Conservation (phyloP, 495 filamentous ascomycete species). For the Tuber calosporum region DNA sequence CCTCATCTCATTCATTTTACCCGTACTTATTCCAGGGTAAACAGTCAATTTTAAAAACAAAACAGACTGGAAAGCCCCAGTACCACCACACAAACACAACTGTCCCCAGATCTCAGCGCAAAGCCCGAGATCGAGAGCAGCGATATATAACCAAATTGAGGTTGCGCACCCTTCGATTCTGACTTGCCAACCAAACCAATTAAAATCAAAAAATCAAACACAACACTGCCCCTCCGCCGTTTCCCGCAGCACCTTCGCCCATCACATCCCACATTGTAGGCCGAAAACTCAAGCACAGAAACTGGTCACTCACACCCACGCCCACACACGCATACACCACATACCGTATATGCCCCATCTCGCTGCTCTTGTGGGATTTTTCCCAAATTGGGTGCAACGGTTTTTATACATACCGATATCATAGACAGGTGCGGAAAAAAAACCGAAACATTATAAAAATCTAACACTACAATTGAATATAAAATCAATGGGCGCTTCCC, state of each 20-base stretch:
- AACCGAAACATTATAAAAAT: not conserved
- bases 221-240: not conserved
- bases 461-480: not conserved
- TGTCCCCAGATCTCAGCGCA: not conserved
- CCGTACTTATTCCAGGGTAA: constrained; percentile 4
- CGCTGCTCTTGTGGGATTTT: not conserved
- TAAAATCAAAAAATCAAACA: not conserved
- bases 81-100: not conserved
- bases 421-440: not conserved
- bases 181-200: not conserved
- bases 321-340: not conserved
- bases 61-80: not conserved
- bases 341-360: not conserved
- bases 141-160: constrained; percentile 4
- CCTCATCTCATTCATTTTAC: constrained; percentile 4
- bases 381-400: not conserved
- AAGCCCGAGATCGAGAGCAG: not conserved
- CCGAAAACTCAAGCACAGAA: not conserved
- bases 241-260: not conserved
- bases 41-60: not conserved
- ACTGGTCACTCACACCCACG: not conserved
- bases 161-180: not conserved
- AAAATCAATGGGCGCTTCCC: not conserved
- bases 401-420: not conserved
- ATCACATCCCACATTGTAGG: constrained; percentile 3